A percentile compares a stretch with the other conserved stretches of the same genome.
phyloP scores from a whole-genome alignment of 768 basidiomycete genomes.

The Lyophyllum semitale region DNA sequence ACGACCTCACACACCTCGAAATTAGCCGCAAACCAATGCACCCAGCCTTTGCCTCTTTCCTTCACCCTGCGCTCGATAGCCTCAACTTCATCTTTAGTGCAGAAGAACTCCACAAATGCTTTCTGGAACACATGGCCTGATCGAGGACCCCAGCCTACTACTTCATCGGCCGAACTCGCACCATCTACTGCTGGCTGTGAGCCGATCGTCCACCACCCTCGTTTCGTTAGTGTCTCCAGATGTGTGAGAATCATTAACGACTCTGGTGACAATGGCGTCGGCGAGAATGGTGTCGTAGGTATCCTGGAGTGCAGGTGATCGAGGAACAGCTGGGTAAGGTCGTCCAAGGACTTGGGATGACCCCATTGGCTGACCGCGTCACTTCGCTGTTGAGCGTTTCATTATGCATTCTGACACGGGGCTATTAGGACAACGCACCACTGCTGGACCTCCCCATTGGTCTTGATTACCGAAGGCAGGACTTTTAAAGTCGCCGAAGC shows the following conservation, averaged over 20 bases:
- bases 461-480: constrained; percentile 89
- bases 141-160: constrained; percentile 92
- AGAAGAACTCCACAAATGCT: constrained; percentile 97
- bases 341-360: constrained; percentile 58
- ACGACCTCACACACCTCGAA: constrained; percentile 51
- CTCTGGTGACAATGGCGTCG: constrained; percentile 78
- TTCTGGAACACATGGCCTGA: constrained; percentile 98
- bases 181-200: constrained; percentile 95
- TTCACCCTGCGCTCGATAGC: constrained; percentile 58
- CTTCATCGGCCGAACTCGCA: constrained; percentile 66
- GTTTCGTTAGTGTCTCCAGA: constrained; percentile 72
- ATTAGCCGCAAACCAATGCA: constrained; percentile 89
- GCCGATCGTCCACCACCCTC: constrained; percentile 94
- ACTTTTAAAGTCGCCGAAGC: constrained; percentile 96
- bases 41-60: constrained; percentile 58
- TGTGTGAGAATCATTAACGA: constrained; percentile 78
- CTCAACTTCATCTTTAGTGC: constrained; percentile 56
- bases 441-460: constrained; percentile 72
- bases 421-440: constrained; percentile 44
- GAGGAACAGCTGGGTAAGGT: constrained; percentile 80
- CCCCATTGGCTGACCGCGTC: constrained; percentile 78
- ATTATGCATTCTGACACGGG: not conserved
- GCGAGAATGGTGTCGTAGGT: constrained; percentile 85
- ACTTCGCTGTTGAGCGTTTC: constrained; percentile 43
- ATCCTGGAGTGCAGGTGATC: constrained; percentile 76